Base-by-base conservation (phyloP, 257 asterid genomes). In the Vinca minor region DNA sequence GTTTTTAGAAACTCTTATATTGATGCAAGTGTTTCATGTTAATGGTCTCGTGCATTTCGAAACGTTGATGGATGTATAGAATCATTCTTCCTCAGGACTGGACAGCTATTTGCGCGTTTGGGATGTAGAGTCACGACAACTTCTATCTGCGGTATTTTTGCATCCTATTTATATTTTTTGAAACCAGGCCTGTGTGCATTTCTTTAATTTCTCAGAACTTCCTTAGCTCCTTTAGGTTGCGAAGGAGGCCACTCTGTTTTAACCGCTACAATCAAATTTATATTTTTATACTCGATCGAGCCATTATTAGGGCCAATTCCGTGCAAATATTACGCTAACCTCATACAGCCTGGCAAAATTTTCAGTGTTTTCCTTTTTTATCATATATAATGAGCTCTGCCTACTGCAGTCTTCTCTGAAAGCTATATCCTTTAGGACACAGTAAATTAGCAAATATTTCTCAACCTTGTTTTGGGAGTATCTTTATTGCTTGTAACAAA, bases 101-200 rank as follows among this genome's bases (percentile, higher is more conserved):
- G 99, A 93, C 74, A 73, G 96, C 76, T 93, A 89, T 78, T 78
- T 93, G 76, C 94, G 97, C 71, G 76, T 93, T 69, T 93, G 98
- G 98, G 94, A 93, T 77, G 69, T 83, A 29, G 46, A 93, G 26
- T 79, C 97, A 28, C 78, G 98, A 18, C 92, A 87, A 73, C 94
- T 93, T 72, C 84, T 93, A 55, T 87, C 97, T 55, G 83, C 90
- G 83, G 97, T 89, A 92, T 61, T 85, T 61, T 65, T 15, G 67
- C 55, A 39, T 34, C 41, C 39, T 34, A 34, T 59, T 20, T 62
- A 4, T 12, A 21, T 45, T 8, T 46, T 39, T 41, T 10, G 52
- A 50, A 20, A 50, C 8, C 49, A 48, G 31, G 48, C 18, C 45
- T 14, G 17, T 18, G 55, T 8, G n/a, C n/a, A n/a, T n/a, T n/a